phyloP scores from a whole-genome alignment of 306 rosid genomes.

The Potentilla sterilis region DNA sequence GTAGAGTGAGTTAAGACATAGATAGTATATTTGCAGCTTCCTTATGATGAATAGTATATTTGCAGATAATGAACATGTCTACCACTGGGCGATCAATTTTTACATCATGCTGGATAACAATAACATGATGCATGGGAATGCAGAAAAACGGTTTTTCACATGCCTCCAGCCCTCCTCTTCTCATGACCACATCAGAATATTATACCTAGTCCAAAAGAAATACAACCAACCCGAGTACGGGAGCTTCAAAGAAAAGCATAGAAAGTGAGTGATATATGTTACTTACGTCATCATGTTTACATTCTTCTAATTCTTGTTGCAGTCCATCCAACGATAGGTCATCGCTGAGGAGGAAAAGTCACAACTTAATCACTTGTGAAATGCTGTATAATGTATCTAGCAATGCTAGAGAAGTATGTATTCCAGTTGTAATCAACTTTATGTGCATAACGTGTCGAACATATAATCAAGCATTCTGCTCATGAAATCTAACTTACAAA shows the following conservation, averaged over 20 bases:
- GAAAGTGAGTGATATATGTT: constrained; percentile 4
- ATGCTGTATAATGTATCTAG: neutral
- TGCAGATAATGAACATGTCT: neutral
- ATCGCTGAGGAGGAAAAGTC: constrained; percentile 40
- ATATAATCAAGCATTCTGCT: too few species aligned
- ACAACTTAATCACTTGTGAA: constrained; percentile 10
- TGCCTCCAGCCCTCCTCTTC: neutral
- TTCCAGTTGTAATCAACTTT: neutral
- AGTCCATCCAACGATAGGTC: constrained; percentile 88
- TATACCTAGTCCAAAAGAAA: neutral
- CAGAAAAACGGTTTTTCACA: neutral
- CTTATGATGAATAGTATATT: constrained; percentile 34
- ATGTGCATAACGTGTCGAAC: neutral
- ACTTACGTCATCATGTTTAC: constrained; percentile 75
- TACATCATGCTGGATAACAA: neutral
- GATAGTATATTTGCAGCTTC: constrained; percentile 58
- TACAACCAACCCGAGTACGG: neutral
- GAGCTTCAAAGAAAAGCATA: neutral
- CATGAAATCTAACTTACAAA: neutral
- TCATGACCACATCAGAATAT: neutral
- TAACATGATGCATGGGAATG: neutral
- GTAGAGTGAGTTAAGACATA: constrained; percentile 2
- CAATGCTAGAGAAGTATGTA: neutral
- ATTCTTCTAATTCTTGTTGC: constrained; percentile 90
- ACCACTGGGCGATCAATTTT: neutral